Conservation (phyloP, 306 rosid species). For the Castanea sativa region DNA sequence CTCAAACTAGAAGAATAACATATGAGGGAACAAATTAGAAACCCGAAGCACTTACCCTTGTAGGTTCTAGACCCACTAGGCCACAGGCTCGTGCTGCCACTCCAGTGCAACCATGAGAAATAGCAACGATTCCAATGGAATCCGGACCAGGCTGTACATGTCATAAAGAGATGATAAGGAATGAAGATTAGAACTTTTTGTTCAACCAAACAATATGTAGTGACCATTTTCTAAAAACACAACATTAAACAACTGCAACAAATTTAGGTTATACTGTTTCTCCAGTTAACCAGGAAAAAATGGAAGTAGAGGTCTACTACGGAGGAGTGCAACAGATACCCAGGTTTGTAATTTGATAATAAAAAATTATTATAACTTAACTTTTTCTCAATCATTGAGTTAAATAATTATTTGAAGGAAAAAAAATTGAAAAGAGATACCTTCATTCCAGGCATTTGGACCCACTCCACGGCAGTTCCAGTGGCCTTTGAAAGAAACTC, state of each 20-base stretch:
- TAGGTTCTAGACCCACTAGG: slow-evolving; percentile 99
- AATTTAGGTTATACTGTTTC: not conserved
- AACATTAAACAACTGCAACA: not conserved
- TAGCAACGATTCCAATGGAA: slow-evolving; percentile 99
- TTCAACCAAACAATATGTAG: not conserved
- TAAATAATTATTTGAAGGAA: not conserved
- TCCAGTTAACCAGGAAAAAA: not conserved
- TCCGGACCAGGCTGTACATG: slow-evolving; percentile 99
- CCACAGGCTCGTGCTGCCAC: slow-evolving; percentile 99
- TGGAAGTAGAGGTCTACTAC: not conserved
- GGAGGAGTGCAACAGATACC: not conserved
- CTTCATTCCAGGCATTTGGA: slow-evolving; percentile 99
- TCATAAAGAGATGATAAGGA: slow-evolving; percentile 12
- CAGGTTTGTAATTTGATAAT: not conserved
- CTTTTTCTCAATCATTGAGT: not conserved
- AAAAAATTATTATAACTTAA: not conserved
- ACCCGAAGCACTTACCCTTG: slow-evolving; percentile 66
- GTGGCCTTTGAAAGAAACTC: slow-evolving; percentile 99
- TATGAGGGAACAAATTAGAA: not conserved
- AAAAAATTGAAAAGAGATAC: slow-evolving; percentile 24
- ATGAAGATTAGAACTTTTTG: not conserved
- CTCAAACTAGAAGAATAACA: slow-evolving; percentile 11
- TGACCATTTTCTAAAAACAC: not conserved
- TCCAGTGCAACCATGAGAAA: slow-evolving; percentile 99
- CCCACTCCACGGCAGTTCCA: slow-evolving; percentile 99